Conservation (phyloP, 2,329 filamentous ascomycete genomes). For the Arthrobotrys pseudoclavata region DNA sequence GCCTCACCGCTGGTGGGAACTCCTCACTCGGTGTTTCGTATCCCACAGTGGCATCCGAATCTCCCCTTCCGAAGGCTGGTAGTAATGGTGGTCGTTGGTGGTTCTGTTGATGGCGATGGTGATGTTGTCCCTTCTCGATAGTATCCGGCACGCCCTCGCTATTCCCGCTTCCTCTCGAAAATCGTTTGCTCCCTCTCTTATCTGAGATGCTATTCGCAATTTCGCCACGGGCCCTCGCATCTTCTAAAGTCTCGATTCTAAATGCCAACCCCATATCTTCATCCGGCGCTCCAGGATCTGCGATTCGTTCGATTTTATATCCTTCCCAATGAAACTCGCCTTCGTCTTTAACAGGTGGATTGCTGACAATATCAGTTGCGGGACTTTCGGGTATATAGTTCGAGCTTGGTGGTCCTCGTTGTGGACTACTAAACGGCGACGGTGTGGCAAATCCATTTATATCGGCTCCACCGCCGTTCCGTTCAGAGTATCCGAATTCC, state of each 20-base stretch:
- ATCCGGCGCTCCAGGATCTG: conserved; percentile 26
- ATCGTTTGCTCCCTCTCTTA: conserved; percentile 42
- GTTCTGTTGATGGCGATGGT: conserved; percentile 11
- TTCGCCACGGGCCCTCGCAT: conserved; percentile 42
- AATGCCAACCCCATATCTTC: conserved; percentile 44
- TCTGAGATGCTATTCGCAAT: conserved; percentile 56
- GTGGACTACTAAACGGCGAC: conserved; percentile 42
- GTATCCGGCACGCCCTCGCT: conserved; percentile 50
- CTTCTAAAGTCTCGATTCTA: conserved; percentile 44
- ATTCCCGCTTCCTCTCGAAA: conserved; percentile 38
- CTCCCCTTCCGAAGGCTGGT: conserved; percentile 45
- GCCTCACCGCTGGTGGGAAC: conserved; percentile 51
- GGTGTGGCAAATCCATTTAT: conserved; percentile 18
- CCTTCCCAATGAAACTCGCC: conserved; percentile 52
- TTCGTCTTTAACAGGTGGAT: conserved; percentile 49
- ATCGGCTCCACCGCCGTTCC: conserved; percentile 25
- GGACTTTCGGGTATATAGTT: conserved; percentile 56
- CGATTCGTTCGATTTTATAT: conserved; percentile 51
- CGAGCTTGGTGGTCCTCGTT: conserved; percentile 35
- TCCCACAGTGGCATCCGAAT: conserved; percentile 42
- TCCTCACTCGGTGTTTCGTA: conserved; percentile 54
- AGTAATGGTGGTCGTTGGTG: conserved; percentile 30
- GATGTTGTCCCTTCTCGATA: conserved; percentile 22
- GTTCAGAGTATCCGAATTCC: conserved; percentile 25
- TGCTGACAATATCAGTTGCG: conserved; percentile 52